Base-by-base conservation (phyloP, 2,329 filamentous ascomycete genomes). In the Aspergillus hortae region DNA sequence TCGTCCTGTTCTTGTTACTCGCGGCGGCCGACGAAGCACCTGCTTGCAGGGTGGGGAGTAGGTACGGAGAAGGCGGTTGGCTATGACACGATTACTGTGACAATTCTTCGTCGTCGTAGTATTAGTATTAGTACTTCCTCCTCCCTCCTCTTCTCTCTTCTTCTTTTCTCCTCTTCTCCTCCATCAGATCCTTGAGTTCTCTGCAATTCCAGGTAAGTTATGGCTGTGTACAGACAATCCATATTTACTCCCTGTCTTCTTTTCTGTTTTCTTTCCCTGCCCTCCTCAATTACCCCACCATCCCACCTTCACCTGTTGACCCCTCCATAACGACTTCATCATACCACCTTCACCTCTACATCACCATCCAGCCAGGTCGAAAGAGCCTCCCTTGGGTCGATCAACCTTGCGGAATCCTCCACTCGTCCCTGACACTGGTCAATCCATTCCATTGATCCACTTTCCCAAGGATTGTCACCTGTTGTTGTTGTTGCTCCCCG, bases 241-340 rank as follows among this genome's bases (percentile, higher is more conserved):
- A 2, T 38, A 1, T 38, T 11, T 9, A 38, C 3, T n/a, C 35
- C 35, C 35, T 7, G 14, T 10, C 35, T 17, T 19, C 19, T 19
- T 15, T 38, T 38, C 35, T 17, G 6, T n/a, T n/a, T 38, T 14
- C 1, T 15, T 19, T 42, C 40, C 40, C 40, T 42, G 1, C 35
- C 35, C 4, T 38, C 35, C 4, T 38, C 35, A 17, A 38, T 53
- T 54, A 58, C 58, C 60, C 61, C 56, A 47, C 54, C 49, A 58
- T 55, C 56, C 56, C 56, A 53, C 54, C 44, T 38, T n/a, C 30
- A 38, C 36, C 36, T 17, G 35, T 46, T 44, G 14, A 55, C 43
- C 46, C 47, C 41, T 44, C 40, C 48, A 32, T 35, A 14, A n/a
- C 40, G 2, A n/a, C 38, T 7, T 38, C 14, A n/a, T 38, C 7